Conservation (phyloP, 345 rosid species). For the Eucalyptus fibrosa region DNA sequence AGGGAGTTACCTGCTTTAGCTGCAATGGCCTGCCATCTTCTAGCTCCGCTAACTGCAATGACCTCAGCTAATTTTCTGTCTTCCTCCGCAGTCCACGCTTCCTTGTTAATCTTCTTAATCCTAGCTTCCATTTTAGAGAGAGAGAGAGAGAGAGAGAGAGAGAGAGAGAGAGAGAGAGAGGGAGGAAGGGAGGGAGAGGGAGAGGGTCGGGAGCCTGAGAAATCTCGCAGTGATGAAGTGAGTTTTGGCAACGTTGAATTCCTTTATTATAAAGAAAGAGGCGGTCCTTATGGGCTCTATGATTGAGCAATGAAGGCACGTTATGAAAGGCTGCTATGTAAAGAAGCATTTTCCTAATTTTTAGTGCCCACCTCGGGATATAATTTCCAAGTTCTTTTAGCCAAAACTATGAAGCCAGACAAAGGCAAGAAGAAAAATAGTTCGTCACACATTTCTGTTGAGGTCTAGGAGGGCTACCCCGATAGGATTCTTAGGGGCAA, state of each 20-base stretch:
- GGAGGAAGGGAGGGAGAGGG: neutral
- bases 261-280: neutral
- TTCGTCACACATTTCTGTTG: neutral
- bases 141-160: neutral
- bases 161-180: neutral
- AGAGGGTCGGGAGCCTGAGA: neutral
- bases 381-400: neutral
- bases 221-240: neutral
- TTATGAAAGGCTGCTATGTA: neutral
- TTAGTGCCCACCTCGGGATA: neutral
- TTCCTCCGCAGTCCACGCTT: constrained; percentile 31
- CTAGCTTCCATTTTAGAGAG: neutral
- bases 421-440: neutral
- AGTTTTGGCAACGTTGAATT: neutral
- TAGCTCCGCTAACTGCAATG: constrained; percentile 22
- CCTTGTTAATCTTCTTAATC: neutral
- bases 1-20: constrained; percentile 17
- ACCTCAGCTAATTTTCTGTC: constrained; percentile 23
- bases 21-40: constrained; percentile 23
- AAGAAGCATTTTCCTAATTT: neutral
- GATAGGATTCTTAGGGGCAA: too few species aligned
- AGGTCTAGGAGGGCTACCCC: neutral
- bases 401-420: neutral
- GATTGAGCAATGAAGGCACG: neutral
- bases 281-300: neutral